These are phyloP conservation scores for Hypoxylon sp. DNA, from an alignment of 2,329 filamentous ascomycete species.

Conservation along the genomic window DNA sequence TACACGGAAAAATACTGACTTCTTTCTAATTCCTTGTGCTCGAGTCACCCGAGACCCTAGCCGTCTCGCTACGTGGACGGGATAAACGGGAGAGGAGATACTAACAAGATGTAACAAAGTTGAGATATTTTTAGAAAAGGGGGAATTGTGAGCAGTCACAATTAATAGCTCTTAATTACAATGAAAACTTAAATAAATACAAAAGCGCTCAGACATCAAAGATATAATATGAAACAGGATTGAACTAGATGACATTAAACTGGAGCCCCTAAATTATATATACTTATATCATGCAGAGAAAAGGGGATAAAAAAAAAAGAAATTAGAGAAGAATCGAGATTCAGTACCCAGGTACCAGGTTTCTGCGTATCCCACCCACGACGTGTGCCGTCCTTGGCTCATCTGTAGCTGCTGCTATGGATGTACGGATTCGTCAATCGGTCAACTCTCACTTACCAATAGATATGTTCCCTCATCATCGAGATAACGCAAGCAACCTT, in stretches of 20 bases:
- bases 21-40: not conserved
- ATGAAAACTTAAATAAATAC: no score
- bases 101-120: not conserved
- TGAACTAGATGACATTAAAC: no score
- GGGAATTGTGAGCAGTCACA: not conserved
- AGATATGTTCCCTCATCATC: conserved; percentile 24
- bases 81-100: conserved; percentile 5
- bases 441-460: conserved; percentile 23
- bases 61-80: conserved; percentile 15
- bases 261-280: no score
- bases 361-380: conserved; percentile 1
- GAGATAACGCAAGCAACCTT: conserved; percentile 33
- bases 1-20: no score
- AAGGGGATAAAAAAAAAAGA: not conserved
- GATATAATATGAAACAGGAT: no score
- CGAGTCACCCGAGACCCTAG: conserved; percentile 6
- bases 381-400: not conserved
- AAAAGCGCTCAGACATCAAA: not conserved
- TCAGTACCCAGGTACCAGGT: conserved; percentile 23
- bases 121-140: conserved; percentile 1
- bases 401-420: conserved; percentile 5
- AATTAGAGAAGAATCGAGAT: not conserved
- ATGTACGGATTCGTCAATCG: conserved; percentile 27
- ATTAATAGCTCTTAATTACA: not conserved
- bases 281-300: no score